Evolutionary conservation across 2,329 filamentous ascomycete species (phyloP).

Genomic region (Aspergillus cejpii): DNA sequence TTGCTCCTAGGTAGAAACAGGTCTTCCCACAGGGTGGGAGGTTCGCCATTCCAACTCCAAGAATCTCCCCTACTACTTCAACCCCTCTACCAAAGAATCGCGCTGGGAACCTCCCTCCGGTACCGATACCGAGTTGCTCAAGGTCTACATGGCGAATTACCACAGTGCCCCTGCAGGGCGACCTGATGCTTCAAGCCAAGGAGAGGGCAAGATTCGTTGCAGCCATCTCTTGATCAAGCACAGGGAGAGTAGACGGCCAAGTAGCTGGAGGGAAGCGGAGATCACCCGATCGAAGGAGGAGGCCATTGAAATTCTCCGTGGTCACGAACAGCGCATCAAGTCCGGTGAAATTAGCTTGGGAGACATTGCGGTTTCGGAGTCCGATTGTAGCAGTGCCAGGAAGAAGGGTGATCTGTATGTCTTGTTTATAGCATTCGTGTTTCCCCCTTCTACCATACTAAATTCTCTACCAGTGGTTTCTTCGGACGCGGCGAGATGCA

Average conservation of each 20-base stretch:
- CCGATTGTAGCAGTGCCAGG: constrained; percentile 89
- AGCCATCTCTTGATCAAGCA: constrained; percentile 95
- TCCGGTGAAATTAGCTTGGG: constrained; percentile 63
- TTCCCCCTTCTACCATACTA: not conserved
- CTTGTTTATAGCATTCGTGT: not conserved
- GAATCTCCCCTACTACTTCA: constrained; percentile 99
- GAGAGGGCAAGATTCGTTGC: constrained; percentile 80
- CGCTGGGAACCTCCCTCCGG: constrained; percentile 88
- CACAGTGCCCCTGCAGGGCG: constrained; percentile 54
- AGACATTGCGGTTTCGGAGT: constrained; percentile 80
- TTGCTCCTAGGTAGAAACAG: constrained; percentile 57
- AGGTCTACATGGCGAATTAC: constrained; percentile 84
- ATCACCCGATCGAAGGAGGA: constrained; percentile 88
- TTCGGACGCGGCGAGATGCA: constrained; percentile 97
- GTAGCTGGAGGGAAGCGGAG: constrained; percentile 84
- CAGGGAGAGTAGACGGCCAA: constrained; percentile 74
- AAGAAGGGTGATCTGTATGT: constrained; percentile 82
- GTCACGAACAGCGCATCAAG: constrained; percentile 69
- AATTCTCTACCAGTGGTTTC: constrained; percentile 56
- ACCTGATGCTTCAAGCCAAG: constrained; percentile 34
- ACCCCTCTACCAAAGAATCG: constrained; percentile 74
- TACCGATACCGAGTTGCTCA: constrained; percentile 86
- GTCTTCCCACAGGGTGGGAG: constrained; percentile 83
- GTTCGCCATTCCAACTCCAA: constrained; percentile 97
- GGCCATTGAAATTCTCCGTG: constrained; percentile 68